Evolutionary conservation across 2,329 filamentous ascomycete genomes (phyloP).

Genomic region (Fusarium chlamydosporum): DNA sequence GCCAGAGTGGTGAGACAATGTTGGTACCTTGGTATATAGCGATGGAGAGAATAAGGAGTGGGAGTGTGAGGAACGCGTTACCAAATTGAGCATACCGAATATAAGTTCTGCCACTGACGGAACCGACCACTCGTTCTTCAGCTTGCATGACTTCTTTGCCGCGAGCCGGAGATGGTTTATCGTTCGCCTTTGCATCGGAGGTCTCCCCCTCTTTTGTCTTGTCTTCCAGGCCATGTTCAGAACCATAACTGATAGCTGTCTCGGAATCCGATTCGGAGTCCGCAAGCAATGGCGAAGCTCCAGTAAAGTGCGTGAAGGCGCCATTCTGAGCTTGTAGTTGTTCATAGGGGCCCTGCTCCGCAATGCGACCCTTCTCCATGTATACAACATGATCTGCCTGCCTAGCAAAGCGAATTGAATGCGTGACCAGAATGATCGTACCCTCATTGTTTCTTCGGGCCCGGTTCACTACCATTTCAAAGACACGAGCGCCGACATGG

Average conservation of each 20-base stretch:
- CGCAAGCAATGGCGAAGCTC: background rate
- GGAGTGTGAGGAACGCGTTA: conserved; percentile 24
- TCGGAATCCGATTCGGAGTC: background rate
- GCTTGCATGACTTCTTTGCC: conserved; percentile 37
- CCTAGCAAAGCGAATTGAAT: conserved; percentile 28
- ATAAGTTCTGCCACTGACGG: conserved; percentile 31
- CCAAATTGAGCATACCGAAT: conserved; percentile 32
- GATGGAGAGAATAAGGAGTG: conserved; percentile 22
- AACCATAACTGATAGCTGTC: background rate
- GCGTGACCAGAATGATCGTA: conserved; percentile 12
- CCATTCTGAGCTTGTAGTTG: background rate
- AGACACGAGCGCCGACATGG: conserved; percentile 28
- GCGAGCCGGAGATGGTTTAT: background rate
- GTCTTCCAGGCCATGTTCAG: accelerated
- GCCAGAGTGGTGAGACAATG: conserved; percentile 30
- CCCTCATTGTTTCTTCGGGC: conserved; percentile 13
- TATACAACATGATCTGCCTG: conserved; percentile 33
- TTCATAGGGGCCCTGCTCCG: conserved; percentile 26
- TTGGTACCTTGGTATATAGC: conserved; percentile 29
- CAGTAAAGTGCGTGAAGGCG: conserved; percentile 10
- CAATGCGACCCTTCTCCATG: conserved; percentile 19
- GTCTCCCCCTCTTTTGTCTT: accelerated
- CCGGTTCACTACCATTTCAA: conserved; percentile 30
- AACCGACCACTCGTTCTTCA: conserved; percentile 29
- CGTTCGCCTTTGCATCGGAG: accelerated